Conservation (phyloP, 768 basidiomycete species). For the Crepidotus variabilis region DNA sequence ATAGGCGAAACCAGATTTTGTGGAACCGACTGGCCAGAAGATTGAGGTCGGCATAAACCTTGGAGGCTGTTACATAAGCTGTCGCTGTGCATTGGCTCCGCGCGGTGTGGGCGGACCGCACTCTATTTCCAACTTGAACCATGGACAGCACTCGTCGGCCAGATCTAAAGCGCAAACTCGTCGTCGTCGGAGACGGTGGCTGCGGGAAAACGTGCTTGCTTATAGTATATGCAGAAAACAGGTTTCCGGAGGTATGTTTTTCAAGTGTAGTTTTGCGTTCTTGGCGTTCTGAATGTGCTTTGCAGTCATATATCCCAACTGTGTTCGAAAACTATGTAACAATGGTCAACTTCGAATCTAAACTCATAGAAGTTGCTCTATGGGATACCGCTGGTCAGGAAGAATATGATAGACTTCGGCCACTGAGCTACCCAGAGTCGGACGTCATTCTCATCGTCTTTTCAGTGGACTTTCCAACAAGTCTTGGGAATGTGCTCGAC, state of each 20-base stretch:
- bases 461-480: slow-evolving; percentile 89
- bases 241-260: slow-evolving; percentile 82
- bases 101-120: no score
- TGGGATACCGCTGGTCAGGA: slow-evolving; percentile 99
- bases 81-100: no score
- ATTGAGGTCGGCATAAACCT: slow-evolving; percentile 28
- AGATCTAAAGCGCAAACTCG: slow-evolving; percentile 82
- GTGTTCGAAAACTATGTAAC: slow-evolving; percentile 95
- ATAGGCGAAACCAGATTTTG: slow-evolving; percentile 45
- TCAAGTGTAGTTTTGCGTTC: not conserved
- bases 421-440: slow-evolving; percentile 84
- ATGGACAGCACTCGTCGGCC: slow-evolving; percentile 40
- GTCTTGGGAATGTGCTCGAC: slow-evolving; percentile 86
- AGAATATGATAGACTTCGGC: slow-evolving; percentile 89
- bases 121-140: slow-evolving; percentile 19
- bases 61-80: not conserved
- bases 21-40: slow-evolving; percentile 55
- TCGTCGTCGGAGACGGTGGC: slow-evolving; percentile 86
- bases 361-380: slow-evolving; percentile 90
- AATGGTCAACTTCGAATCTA: slow-evolving; percentile 80
- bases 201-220: slow-evolving; percentile 94
- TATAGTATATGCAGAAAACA: slow-evolving; percentile 95
- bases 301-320: slow-evolving; percentile 85
- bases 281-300: not conserved
- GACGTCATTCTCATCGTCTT: slow-evolving; percentile 93